Evolutionary conservation across 257 asterid species (phyloP).

Genomic region (Verbascum thapsus): DNA sequence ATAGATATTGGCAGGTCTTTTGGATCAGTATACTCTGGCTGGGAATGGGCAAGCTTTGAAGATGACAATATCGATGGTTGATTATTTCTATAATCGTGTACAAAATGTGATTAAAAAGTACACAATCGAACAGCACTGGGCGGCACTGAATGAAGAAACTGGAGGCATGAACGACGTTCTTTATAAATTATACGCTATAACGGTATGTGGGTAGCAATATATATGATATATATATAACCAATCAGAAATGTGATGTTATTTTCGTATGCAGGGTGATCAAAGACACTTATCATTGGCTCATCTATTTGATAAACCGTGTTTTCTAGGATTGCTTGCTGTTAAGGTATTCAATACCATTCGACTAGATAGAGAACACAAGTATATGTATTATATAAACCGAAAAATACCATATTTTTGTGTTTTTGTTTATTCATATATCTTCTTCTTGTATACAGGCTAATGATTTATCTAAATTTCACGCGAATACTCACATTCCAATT

Average conservation of each 20-base stretch:
- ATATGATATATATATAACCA: too few relatives aligned
- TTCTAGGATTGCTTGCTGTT: slow-evolving; percentile 78
- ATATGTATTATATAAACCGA: too few relatives aligned
- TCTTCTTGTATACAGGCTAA: slow-evolving; percentile 58
- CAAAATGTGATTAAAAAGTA: slow-evolving; percentile 62
- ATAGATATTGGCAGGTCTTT: slow-evolving; percentile 85
- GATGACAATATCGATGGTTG: slow-evolving; percentile 66
- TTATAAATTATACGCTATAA: slow-evolving; percentile 62
- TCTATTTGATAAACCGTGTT: slow-evolving; percentile 94
- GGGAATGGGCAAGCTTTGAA: slow-evolving; percentile 65
- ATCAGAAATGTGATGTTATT: background rate
- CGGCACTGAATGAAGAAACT: slow-evolving; percentile 74
- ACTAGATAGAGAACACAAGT: background rate
- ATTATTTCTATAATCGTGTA: slow-evolving; percentile 80
- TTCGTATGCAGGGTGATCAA: slow-evolving; percentile 64
- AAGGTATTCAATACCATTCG: slow-evolving; percentile 48
- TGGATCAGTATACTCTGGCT: slow-evolving; percentile 74
- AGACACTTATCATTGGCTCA: slow-evolving; percentile 82
- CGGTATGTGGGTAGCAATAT: too few relatives aligned
- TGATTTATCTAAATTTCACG: slow-evolving; percentile 69
- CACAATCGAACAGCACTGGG: slow-evolving; percentile 74
- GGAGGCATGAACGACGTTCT: slow-evolving; percentile 99
- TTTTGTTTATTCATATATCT: background rate
- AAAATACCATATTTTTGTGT: background rate
- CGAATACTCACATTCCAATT: slow-evolving; percentile 91